Evolutionary conservation across 2,329 filamentous ascomycete genomes (phyloP), one percentile per base, ranked within the genome.

Genomic region (Calonectria multiphialidica): DNA sequence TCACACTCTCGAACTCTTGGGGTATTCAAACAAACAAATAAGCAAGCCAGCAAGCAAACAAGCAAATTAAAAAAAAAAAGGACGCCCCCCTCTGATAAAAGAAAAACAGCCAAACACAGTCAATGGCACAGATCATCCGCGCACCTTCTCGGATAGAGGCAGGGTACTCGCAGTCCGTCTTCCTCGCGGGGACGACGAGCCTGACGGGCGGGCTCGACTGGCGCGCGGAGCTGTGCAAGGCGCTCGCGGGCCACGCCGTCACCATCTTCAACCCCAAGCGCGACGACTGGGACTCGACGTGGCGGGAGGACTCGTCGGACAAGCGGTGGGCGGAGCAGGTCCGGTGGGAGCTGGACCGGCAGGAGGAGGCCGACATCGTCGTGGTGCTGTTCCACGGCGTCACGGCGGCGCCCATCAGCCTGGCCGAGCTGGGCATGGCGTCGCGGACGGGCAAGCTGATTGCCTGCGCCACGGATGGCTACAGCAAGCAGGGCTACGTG

Each of bases 401-500:
- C 3, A 90, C 89, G 0, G 82, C 84, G 57, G 90, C 90, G 9
- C 89, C 90, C 1, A 85, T 93, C 30, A 91, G 88, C 40, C 80
- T 93, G 77, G 81, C 93, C 53, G 91, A 93, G 81, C 80, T 93
- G 21, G 91, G 91, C 0, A 81, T 93, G 5, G 88, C 83, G 59
- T 87, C 87, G 3, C 82, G 77, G 18, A 64, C 71, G 12, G 82
- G 82, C 1, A 89, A 87, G 77, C 83, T 86, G 1, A 82, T 93
- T 13, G 90, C 92, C 0, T 87, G 88, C 49, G 90, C 88, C 57
- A 83, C 86, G 2, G 79, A 84, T 28, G 85, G 84, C 0, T 93
- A 90, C 76, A 86, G 81, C 81, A 91, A 91, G 79, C 85, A 85
- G n/a, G 91, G 90, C 0, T 92, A 93, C 74, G 89, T 93, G 37